Conservation (phyloP, 805 yeast species). For the Ogataea ganodermae region DNA sequence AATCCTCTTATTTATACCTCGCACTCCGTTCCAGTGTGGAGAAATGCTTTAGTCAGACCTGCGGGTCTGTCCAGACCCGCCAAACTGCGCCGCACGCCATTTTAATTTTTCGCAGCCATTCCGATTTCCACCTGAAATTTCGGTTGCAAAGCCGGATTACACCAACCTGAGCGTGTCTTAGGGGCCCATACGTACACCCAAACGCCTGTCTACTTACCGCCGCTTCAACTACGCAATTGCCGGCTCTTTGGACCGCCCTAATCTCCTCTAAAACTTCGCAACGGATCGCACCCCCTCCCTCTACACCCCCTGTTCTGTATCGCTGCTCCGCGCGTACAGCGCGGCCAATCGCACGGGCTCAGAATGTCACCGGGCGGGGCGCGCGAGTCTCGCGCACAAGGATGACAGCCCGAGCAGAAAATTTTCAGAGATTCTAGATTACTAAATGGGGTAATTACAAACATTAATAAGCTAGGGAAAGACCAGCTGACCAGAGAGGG, state of each 20-base stretch:
- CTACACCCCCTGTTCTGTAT: background rate
- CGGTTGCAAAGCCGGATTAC: no score
- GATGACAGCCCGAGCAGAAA: no score
- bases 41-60: constrained; percentile 5
- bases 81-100: background rate
- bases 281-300: constrained; percentile 3
- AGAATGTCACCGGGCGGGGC: constrained; percentile 1
- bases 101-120: constrained; percentile 1
- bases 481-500: no score
- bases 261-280: no score
- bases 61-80: constrained; percentile 8
- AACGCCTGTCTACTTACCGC: no score
- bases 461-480: background rate
- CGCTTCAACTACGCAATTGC: no score
- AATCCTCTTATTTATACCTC: background rate
- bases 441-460: no score
- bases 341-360: background rate
- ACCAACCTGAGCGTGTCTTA: no score
- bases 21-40: background rate
- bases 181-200: no score
- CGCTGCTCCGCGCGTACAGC: background rate
- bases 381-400: no score
- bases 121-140: no score
- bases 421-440: background rate
- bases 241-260: no score